Evolutionary conservation across 495 filamentous ascomycete genomes (phyloP).

Genomic region (Neohortaea acidophila): DNA sequence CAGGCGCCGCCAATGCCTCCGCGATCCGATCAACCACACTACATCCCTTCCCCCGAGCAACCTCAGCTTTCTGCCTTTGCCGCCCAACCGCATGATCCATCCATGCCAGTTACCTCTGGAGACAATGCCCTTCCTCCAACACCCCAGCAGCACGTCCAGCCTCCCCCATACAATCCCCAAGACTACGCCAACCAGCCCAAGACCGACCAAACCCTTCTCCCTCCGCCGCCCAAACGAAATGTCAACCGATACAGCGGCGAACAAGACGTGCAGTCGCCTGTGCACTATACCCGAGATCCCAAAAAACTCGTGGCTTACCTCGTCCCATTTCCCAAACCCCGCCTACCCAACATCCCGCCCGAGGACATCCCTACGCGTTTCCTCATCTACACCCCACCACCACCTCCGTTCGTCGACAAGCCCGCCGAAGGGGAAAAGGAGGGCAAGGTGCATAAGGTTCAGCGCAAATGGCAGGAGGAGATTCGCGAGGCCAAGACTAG

Average conservation of each 20-base stretch:
- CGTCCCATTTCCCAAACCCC: constrained; percentile 29
- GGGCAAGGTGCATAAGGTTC: constrained; percentile 26
- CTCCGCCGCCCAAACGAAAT: background rate
- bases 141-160: too few species aligned
- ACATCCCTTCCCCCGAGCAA: too few species aligned
- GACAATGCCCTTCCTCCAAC: too few species aligned
- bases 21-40: too few species aligned
- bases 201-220: too few species aligned
- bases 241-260: background rate
- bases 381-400: constrained; percentile 29
- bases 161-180: too few species aligned
- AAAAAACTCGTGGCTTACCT: constrained; percentile 29
- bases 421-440: constrained; percentile 29
- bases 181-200: too few species aligned
- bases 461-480: constrained; percentile 30
- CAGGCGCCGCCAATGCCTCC: too few species aligned
- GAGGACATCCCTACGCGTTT: constrained; percentile 25
- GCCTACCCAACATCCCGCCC: constrained; percentile 14
- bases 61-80: too few species aligned
- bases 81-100: too few species aligned
- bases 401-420: constrained; percentile 22
- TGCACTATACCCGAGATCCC: constrained; percentile 24
- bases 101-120: too few species aligned
- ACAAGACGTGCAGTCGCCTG: background rate
- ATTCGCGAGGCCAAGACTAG: constrained; percentile 27